Percentiles rank a stretch among this genome's conserved stretches.
Evolutionary conservation across 495 filamentous ascomycete species (phyloP).

Genomic region (Pseudomonodictys pantanalensis): DNA sequence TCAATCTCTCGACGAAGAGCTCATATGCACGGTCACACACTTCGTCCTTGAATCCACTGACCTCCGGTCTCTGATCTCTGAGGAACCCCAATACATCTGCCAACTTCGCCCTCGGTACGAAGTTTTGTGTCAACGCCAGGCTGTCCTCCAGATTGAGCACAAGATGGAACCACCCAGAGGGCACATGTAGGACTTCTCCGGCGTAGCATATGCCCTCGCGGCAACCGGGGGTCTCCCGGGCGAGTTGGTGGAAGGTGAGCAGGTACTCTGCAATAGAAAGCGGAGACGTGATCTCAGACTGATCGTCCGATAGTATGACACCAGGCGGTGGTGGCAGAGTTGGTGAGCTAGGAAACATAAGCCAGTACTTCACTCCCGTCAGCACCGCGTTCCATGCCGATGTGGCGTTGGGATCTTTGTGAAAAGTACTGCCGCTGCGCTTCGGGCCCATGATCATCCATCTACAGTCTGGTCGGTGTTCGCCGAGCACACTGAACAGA

Average conservation of each 20-base stretch:
- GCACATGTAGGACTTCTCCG: conserved; percentile 92
- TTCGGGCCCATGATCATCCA: conserved; percentile 94
- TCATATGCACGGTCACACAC: conserved; percentile 66
- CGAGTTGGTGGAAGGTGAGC: conserved; percentile 84
- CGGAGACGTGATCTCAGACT: conserved; percentile 91
- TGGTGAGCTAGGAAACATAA: conserved; percentile 77
- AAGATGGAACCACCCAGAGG: conserved; percentile 93
- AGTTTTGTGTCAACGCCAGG: conserved; percentile 94
- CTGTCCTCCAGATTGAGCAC: conserved; percentile 83
- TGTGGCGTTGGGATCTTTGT: conserved; percentile 77
- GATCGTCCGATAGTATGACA: conserved; percentile 86
- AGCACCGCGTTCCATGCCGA: conserved; percentile 97
- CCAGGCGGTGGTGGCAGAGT: conserved; percentile 71
- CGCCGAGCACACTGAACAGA: conserved; percentile 76
- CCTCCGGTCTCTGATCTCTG: conserved; percentile 74
- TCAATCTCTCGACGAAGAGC: conserved; percentile 70
- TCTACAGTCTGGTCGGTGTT: conserved; percentile 77
- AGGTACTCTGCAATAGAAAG: conserved; percentile 97
- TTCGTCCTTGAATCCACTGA: conserved; percentile 78
- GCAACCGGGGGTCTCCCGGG: conserved; percentile 72
- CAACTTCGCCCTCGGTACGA: conserved; percentile 77
- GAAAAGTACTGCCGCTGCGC: conserved; percentile 90
- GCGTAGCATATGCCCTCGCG: conserved; percentile 81
- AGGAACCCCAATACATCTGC: conserved; percentile 76
- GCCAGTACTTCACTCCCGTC: conserved; percentile 94